Evolutionary conservation across 345 rosid genomes (phyloP).

Genomic region (Xanthoceras sorbifolium): DNA sequence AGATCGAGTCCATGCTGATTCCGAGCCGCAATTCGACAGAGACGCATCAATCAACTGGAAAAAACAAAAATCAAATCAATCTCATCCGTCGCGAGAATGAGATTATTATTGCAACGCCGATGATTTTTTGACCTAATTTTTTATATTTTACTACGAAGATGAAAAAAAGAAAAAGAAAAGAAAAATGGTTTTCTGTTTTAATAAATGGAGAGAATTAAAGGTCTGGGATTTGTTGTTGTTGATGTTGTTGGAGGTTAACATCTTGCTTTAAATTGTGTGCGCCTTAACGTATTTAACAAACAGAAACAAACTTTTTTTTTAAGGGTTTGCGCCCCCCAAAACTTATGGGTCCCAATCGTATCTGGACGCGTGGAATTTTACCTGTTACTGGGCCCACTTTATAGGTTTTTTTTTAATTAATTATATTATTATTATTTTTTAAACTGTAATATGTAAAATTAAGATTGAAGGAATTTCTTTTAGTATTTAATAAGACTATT

Average conservation of each 20-base stretch:
- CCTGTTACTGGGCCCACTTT: neutral
- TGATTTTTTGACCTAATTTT: neutral
- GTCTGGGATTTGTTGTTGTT: neutral
- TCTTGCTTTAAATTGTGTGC: neutral
- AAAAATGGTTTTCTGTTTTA: too few species aligned
- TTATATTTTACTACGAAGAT: neutral
- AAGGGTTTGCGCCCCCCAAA: neutral
- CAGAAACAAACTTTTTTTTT: neutral
- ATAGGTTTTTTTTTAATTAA: too few species aligned
- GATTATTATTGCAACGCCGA: neutral
- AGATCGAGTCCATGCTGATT: constrained; percentile 54
- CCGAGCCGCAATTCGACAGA: constrained; percentile 14
- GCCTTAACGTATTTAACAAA: neutral
- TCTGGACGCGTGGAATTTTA: neutral
- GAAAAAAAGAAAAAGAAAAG: neutral
- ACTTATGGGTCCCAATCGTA: neutral
- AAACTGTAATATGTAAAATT: too few species aligned
- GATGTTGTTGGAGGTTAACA: neutral
- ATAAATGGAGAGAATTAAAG: neutral
- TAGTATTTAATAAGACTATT: too few species aligned
- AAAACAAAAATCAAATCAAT: constrained; percentile 8
- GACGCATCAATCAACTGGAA: constrained; percentile 23
- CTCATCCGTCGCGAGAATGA: constrained; percentile 7
- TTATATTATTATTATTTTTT: too few species aligned
- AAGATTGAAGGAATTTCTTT: too few species aligned